Evolutionary conservation across 345 rosid species (phyloP).

Genomic region (Noccaea bulbosa): DNA sequence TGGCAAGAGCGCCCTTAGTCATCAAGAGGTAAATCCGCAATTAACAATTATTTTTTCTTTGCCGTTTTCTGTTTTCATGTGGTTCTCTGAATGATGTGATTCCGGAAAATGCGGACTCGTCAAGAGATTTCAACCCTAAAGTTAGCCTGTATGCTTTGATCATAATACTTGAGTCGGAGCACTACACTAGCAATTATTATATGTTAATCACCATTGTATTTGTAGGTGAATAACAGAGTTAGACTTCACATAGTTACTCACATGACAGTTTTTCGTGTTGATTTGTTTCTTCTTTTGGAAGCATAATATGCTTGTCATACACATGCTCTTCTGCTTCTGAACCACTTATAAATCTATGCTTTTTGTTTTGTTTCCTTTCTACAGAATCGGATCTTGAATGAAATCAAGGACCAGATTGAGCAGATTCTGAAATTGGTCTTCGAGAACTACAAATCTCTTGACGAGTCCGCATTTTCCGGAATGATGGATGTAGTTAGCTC

Average conservation of each 20-base stretch:
- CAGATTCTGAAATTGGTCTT: slow-evolving; percentile 85
- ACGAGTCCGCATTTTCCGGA: slow-evolving; percentile 80
- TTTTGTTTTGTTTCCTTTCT: slow-evolving; percentile 24
- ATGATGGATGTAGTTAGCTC: slow-evolving; percentile 70
- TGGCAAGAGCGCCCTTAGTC: slow-evolving; percentile 80
- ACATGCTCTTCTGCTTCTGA: slow-evolving; percentile 3
- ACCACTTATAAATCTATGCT: not conserved
- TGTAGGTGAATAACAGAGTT: slow-evolving; percentile 15
- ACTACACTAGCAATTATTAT: not conserved
- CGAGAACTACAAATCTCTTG: slow-evolving; percentile 94
- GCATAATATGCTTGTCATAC: slow-evolving; percentile 10
- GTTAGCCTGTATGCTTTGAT: slow-evolving; percentile 19
- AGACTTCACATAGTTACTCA: slow-evolving; percentile 6
- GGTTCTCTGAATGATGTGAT: not conserved
- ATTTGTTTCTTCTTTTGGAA: slow-evolving; percentile 9
- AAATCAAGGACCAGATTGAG: slow-evolving; percentile 94
- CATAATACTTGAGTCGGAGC: slow-evolving; percentile 6
- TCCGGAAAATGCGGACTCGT: too few relatives aligned
- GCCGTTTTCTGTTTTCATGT: not conserved
- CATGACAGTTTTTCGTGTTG: not conserved
- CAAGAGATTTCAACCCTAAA: not conserved
- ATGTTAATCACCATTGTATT: slow-evolving; percentile 13
- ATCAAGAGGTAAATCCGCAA: slow-evolving; percentile 79
- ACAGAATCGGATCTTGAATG: slow-evolving; percentile 92
- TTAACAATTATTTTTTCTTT: slow-evolving; percentile 2